Evolutionary conservation across 331 rosid species (phyloP), one percentile per base, ranked within the genome.

Genomic region (Stylosanthes scabra): DNA sequence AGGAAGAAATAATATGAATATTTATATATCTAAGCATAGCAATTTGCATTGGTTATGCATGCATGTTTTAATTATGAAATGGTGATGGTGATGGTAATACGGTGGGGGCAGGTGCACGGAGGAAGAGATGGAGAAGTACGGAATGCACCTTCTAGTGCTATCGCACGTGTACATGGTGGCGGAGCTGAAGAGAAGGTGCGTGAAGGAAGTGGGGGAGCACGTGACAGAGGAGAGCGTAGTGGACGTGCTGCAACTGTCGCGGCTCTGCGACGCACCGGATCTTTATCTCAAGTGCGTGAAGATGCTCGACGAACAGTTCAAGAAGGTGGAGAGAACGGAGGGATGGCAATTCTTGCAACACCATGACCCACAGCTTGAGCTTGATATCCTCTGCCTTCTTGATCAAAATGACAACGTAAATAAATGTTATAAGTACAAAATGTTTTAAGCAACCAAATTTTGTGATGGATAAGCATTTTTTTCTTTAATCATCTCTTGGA

Each of bases 261-360:
- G 82, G 56, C 82, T 93, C 80, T 93, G 96, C 84, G 96, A 93
- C 31, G 92, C 98, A 47, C 93, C 96, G 4, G 89, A 91, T 89
- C 97, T 93, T 6, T 82, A 80, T 72, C 81, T 93, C 78, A 89
- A 83, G 84, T 83, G 96, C 80, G 75, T 82, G 75, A 93, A 87
- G 60, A 41, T 91, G 66, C 67, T 89, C 8, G 51, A 69, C 6
- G 59, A 14, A 28, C 62, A 78, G 59, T 91, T 84, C 86, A 85
- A 83, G 75, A 64, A 84, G 2, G 97, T 87, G 0, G 76, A 83
- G 67, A 71, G 64, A 68, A 89, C 92, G 3, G 98, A 91, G 60
- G 98, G 93, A 0, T 93, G 98, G 98, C 86, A 80, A 12, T 91
- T 93, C 82, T n/a, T 93, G 58, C 88, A 93, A 25, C 81, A 79